Base-by-base conservation (phyloP, 2,329 filamentous ascomycete species). In the Claviceps fusiformis region DNA sequence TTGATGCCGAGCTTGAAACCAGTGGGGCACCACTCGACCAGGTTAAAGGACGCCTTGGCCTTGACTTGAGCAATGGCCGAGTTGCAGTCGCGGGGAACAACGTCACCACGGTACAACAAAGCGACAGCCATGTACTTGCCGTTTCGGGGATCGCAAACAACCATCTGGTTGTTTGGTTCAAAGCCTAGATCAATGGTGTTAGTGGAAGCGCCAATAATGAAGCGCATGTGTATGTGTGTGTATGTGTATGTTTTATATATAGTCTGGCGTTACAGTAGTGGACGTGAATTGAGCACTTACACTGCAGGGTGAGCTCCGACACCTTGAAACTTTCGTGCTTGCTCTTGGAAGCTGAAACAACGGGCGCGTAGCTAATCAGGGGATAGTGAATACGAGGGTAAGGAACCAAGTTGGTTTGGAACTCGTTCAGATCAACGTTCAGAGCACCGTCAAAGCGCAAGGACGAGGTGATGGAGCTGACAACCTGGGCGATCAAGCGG, bases 301-400 rank as follows among this genome's bases (percentile, higher is more conserved):
- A 86, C 70, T 86, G 83, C 73, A 86, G 82, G 66, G 83, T 87
- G 60, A 87, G 73, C 61, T 93, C 89, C 59, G 82, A 79, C 55
- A 90, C 85, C 77, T 89, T 89, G 82, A 91, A 91, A 76, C 86
- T 89, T 76, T 93, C 88, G 67, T 93, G 88, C 50, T 83, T 81
- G 71, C 86, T 89, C 80, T 87, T 88, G 75, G 80, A 77, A 57
- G 82, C 81, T 27, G 83, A 86, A 60, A 87, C 77, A 62, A 87
- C 83, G 37, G 83, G 83, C 11, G 84, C 82, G 66, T 87, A 87
- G 73, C 80, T 84, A 73, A 87, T 85, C 50, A 87, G 72, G 53
- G 84, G 84, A 71, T 86, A 87, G 75, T 87, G 83, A 61, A 87
- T 87, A 69, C 83, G 82, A 41, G 83, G 83, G 70, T 85, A 87